Percentiles rank a stretch among this genome's conserved stretches.
Evolutionary conservation across 2,329 filamentous ascomycete genomes (phyloP).

Genomic region (Pestalotiopsis sp.): DNA sequence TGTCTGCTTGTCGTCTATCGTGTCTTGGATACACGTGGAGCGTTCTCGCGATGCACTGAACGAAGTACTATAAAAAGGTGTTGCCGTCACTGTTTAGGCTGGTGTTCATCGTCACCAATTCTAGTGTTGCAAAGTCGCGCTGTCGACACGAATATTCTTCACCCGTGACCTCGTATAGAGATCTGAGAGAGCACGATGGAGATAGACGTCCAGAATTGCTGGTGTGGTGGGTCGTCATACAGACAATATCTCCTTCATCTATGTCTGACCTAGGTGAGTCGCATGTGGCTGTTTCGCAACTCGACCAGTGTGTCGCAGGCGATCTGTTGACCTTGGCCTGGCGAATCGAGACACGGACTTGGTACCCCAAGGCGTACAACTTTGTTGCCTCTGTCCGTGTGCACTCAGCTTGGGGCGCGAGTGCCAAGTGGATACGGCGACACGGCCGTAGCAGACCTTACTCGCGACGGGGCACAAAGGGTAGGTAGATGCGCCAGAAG

Average conservation of each 20-base stretch:
- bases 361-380: background rate
- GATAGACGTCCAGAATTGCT: background rate
- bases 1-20: background rate
- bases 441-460: background rate
- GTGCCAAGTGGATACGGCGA: background rate
- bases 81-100: background rate
- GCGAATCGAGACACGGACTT: background rate
- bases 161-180: background rate
- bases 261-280: background rate
- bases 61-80: background rate
- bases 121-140: background rate
- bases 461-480: background rate
- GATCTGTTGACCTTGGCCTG: background rate
- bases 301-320: background rate
- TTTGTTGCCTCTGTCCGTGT: background rate
- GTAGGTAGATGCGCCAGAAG: background rate
- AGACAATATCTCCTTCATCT: background rate
- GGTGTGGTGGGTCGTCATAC: background rate
- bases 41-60: background rate
- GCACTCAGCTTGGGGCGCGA: background rate
- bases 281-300: background rate
- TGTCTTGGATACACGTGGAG: background rate
- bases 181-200: background rate
- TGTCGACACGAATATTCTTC: background rate
- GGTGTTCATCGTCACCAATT: background rate